These are phyloP conservation scores for Ceratocystis albifundus DNA, from an alignment of 2,329 filamentous ascomycete genomes.

Conservation along the genomic window DNA sequence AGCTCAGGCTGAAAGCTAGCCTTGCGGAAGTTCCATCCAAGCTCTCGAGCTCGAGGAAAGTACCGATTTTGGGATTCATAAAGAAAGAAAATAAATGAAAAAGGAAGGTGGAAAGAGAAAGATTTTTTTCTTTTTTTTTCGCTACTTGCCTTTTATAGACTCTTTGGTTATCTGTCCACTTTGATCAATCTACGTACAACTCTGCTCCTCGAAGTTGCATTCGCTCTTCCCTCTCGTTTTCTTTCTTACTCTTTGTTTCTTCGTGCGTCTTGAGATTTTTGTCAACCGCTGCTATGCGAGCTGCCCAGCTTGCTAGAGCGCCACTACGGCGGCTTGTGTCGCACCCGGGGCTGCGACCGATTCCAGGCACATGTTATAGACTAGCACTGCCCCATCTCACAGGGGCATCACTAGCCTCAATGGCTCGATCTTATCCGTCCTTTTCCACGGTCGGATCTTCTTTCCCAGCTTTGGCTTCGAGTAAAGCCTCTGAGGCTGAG, in stretches of 20 bases:
- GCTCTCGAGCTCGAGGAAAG: background rate
- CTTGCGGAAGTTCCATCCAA: constrained; percentile 1
- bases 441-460: constrained; percentile 1
- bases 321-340: background rate
- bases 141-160: background rate
- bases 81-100: background rate
- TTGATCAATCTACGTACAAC: background rate
- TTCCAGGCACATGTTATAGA: background rate
- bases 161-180: background rate
- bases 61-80: constrained; percentile 3
- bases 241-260: background rate
- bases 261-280: background rate
- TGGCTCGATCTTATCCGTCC: background rate
- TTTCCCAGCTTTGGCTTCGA: background rate
- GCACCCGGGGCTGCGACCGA: background rate
- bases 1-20: constrained; percentile 6
- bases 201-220: background rate
- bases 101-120: background rate
- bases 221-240: background rate
- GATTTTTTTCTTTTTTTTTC: too few relatives aligned
- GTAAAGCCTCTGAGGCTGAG: background rate
- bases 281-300: background rate
- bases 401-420: background rate
- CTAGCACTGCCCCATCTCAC: background rate
- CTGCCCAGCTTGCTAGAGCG: constrained; percentile 10